Evolutionary conservation across 495 filamentous ascomycete species (phyloP).

Genomic region (Podospora australis): DNA sequence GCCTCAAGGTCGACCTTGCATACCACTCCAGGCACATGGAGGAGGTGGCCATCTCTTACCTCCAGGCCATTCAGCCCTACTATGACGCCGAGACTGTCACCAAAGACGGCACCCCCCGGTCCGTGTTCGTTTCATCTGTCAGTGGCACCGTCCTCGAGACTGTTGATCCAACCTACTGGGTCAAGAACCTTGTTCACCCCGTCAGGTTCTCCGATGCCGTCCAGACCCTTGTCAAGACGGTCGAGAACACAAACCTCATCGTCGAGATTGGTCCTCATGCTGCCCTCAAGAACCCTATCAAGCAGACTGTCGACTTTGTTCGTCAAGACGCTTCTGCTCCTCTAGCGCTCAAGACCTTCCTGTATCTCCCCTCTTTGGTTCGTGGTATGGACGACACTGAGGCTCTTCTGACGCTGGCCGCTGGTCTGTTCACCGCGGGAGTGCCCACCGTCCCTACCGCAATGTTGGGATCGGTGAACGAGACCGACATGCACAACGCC

Average conservation of each 20-base stretch:
- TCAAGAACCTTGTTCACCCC: constrained; percentile 32
- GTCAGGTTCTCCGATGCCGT: constrained; percentile 35
- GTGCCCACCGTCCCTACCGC: not conserved
- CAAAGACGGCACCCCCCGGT: not conserved
- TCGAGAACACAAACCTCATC: constrained; percentile 20
- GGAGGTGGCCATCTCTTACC: constrained; percentile 32
- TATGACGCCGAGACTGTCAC: constrained; percentile 17
- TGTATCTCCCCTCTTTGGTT: not conserved
- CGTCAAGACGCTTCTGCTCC: not conserved
- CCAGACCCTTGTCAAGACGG: not conserved
- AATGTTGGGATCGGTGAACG: not conserved
- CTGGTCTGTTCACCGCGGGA: not conserved
- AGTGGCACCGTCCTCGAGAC: constrained; percentile 31
- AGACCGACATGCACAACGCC: not conserved
- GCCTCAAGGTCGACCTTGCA: constrained; percentile 31
- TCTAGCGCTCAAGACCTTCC: not conserved
- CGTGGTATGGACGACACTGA: not conserved
- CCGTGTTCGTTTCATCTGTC: constrained; percentile 28
- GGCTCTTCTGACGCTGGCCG: not conserved
- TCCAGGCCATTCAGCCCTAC: constrained; percentile 11
- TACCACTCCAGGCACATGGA: constrained; percentile 44
- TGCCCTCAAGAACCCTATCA: constrained; percentile 39
- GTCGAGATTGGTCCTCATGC: constrained; percentile 50
- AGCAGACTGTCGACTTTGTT: constrained; percentile 23
- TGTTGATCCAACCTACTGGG: constrained; percentile 32